phyloP scores from a whole-genome alignment of 2,329 filamentous ascomycete species.

The Talaromyces funiculosus region DNA sequence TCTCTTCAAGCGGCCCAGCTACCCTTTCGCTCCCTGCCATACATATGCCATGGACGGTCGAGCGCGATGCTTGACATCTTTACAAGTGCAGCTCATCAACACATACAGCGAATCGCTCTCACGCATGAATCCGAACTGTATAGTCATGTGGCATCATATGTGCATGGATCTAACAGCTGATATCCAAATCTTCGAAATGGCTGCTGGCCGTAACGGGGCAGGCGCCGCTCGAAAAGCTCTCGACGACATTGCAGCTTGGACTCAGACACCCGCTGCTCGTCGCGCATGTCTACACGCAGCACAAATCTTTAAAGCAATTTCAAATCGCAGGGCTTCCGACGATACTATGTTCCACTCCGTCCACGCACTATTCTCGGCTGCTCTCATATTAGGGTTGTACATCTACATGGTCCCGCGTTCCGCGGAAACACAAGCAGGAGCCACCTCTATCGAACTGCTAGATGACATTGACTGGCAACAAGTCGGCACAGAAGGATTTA shows the following conservation, averaged over 20 bases:
- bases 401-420: constrained; percentile 43
- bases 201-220: constrained; percentile 47
- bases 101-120: constrained; percentile 40
- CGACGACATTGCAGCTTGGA: constrained; percentile 48
- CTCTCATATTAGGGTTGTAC: constrained; percentile 48
- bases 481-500: constrained; percentile 44
- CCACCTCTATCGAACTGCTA: constrained; percentile 39
- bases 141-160: constrained; percentile 50
- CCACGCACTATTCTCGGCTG: constrained; percentile 47
- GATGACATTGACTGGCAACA: constrained; percentile 48
- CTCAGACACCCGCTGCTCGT: constrained; percentile 46
- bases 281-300: constrained; percentile 49
- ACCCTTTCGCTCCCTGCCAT: constrained; percentile 39
- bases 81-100: constrained; percentile 28
- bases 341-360: constrained; percentile 49
- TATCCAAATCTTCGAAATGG: constrained; percentile 49
- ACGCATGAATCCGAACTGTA: constrained; percentile 45
- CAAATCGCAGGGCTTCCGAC: constrained; percentile 49
- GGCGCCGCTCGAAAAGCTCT: constrained; percentile 44
- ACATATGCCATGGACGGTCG: constrained; percentile 46
- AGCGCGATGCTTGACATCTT: constrained; percentile 35
- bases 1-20: constrained; percentile 33
- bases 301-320: constrained; percentile 48
- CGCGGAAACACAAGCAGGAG: constrained; percentile 21
- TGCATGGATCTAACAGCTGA: constrained; percentile 50